phyloP scores from a whole-genome alignment of 2,329 filamentous ascomycete species.

The Neodidymelliopsis sp. region DNA sequence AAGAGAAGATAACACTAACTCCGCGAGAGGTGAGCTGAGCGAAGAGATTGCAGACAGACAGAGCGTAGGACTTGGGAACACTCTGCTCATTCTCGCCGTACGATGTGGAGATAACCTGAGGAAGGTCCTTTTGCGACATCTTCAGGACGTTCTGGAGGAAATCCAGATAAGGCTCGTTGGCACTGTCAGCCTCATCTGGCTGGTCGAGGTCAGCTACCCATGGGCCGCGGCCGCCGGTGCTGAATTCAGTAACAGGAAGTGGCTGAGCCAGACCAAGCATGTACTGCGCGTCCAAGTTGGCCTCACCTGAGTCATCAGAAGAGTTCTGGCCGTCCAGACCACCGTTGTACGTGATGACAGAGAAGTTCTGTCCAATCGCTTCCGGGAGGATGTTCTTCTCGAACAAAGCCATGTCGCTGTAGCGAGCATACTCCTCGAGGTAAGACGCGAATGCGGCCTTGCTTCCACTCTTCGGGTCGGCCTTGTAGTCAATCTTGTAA shows the following conservation, averaged over 20 bases:
- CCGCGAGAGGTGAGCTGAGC: constrained; percentile 70
- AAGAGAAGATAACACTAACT: constrained; percentile 67
- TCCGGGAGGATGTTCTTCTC: constrained; percentile 49
- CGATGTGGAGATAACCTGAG: constrained; percentile 68
- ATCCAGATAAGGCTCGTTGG: constrained; percentile 72
- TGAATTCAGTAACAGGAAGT: constrained; percentile 64
- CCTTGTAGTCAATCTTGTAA: constrained; percentile 60
- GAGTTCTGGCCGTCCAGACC: constrained; percentile 35
- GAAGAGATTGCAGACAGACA: constrained; percentile 68
- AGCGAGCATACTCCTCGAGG: constrained; percentile 59
- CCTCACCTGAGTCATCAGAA: constrained; percentile 55
- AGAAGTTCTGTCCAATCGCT: constrained; percentile 54
- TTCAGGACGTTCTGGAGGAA: constrained; percentile 66
- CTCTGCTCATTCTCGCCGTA: constrained; percentile 73
- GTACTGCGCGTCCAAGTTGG: constrained; percentile 69
- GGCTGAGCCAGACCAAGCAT: constrained; percentile 62
- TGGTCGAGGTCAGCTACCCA: constrained; percentile 59
- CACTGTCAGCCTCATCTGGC: constrained; percentile 51
- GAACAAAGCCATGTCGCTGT: constrained; percentile 55
- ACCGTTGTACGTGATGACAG: constrained; percentile 41
- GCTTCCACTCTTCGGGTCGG: constrained; percentile 55
- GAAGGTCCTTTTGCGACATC: constrained; percentile 59
- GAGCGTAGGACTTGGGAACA: constrained; percentile 67
- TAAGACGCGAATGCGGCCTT: constrained; percentile 61
- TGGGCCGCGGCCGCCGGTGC: constrained; percentile 64